A percentile compares a stretch with the other conserved stretches of the same genome.
phyloP scores from a whole-genome alignment of 1,284 basidiomycete species.

The Microbotryomycetes sp. region DNA sequence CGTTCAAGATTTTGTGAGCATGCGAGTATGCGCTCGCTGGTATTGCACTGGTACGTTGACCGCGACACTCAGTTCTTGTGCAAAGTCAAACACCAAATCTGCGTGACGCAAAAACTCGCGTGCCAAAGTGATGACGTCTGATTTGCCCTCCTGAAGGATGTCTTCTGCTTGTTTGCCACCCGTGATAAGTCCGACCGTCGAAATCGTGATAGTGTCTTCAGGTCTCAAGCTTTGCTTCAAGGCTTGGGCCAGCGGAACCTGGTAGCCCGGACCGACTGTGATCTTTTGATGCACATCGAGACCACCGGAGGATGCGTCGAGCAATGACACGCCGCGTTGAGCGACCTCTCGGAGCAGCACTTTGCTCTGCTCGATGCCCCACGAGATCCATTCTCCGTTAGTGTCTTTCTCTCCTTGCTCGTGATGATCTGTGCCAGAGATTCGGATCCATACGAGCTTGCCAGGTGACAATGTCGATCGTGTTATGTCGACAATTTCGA shows the following conservation, averaged over 20 bases:
- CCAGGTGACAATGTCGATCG: conserved; percentile 54
- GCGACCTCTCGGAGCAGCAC: conserved; percentile 53
- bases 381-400: conserved; percentile 56
- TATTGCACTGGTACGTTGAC: conserved; percentile 40
- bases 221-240: conserved; percentile 58
- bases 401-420: conserved; percentile 58
- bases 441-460: conserved; percentile 65
- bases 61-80: conserved; percentile 52
- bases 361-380: conserved; percentile 71
- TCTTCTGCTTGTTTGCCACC: conserved; percentile 59
- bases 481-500: conserved; percentile 53
- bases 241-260: conserved; percentile 62
- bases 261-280: conserved; percentile 56
- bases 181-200: conserved; percentile 66
- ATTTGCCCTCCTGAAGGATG: conserved; percentile 58
- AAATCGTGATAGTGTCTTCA: conserved; percentile 40
- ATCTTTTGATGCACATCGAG: conserved; percentile 61
- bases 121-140: conserved; percentile 62
- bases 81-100: conserved; percentile 49
- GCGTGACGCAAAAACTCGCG: conserved; percentile 58
- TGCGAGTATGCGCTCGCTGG: conserved; percentile 51
- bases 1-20: conserved; percentile 42
- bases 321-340: conserved; percentile 59
- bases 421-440: conserved; percentile 73
- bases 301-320: conserved; percentile 65